phyloP scores from a whole-genome alignment of 2,329 filamentous ascomycete species.

The Colletotrichum sidae region DNA sequence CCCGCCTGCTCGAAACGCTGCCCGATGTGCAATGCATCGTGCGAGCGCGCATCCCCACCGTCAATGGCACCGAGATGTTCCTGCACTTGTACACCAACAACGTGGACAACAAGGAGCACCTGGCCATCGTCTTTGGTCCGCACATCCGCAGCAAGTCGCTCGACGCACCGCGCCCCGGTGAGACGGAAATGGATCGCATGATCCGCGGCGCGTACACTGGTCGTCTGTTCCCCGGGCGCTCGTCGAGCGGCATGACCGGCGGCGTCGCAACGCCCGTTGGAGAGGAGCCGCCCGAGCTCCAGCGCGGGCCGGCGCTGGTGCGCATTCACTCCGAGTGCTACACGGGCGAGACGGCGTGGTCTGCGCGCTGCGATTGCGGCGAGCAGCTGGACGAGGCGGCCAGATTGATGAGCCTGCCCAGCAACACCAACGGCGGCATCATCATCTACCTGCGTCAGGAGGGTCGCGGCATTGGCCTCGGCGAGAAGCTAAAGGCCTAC shows the following conservation, averaged over 20 bases:
- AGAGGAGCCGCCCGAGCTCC: slow-evolving; percentile 26
- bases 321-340: slow-evolving; percentile 99
- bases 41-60: slow-evolving; percentile 93
- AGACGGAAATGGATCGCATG: slow-evolving; percentile 92
- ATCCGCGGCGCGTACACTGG: slow-evolving; percentile 94
- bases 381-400: slow-evolving; percentile 98
- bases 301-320: slow-evolving; percentile 74
- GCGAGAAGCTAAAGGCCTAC: slow-evolving; percentile 97
- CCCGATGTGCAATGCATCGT: slow-evolving; percentile 94
- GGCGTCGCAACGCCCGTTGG: slow-evolving; percentile 44
- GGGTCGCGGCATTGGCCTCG: slow-evolving; percentile 92
- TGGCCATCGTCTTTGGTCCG: slow-evolving; percentile 96
- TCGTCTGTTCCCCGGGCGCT: slow-evolving; percentile 85
- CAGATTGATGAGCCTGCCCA: slow-evolving; percentile 84
- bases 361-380: slow-evolving; percentile 95
- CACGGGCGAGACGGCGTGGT: slow-evolving; percentile 98
- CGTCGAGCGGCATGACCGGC: slow-evolving; percentile 73
- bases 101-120: slow-evolving; percentile 93
- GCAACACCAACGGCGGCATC: slow-evolving; percentile 74
- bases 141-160: slow-evolving; percentile 81
- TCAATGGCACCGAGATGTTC: slow-evolving; percentile 94
- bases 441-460: slow-evolving; percentile 97
- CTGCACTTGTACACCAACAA: slow-evolving; percentile 94
- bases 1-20: slow-evolving; percentile 78
- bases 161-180: slow-evolving; percentile 77